These are phyloP conservation scores for Heritiera fomes DNA, from an alignment of 345 rosid species.

Conservation along the genomic window DNA sequence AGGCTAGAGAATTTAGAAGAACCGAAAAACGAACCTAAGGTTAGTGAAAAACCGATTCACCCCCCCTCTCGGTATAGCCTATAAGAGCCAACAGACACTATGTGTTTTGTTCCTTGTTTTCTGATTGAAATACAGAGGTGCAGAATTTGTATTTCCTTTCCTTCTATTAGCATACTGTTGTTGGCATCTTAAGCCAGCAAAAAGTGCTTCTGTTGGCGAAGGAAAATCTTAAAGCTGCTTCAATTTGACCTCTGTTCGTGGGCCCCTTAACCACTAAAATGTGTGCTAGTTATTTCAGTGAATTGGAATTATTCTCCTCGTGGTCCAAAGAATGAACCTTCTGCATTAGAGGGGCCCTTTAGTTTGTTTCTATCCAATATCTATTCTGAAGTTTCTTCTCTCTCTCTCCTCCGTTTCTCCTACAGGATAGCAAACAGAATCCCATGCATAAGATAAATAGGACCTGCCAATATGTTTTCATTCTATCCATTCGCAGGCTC, in stretches of 20 bases:
- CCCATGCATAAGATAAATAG: neutral
- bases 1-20: no score
- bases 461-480: neutral
- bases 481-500: neutral
- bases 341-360: neutral
- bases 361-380: neutral
- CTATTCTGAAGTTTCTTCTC: neutral
- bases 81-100: no score
- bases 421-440: neutral
- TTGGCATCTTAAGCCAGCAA: constrained; percentile 15
- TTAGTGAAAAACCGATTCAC: no score
- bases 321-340: neutral
- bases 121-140: neutral
- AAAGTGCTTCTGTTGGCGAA: neutral
- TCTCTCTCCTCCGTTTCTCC: neutral
- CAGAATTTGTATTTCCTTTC: neutral
- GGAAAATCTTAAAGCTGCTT: constrained; percentile 1
- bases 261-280: neutral
- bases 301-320: neutral
- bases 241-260: neutral
- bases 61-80: no score
- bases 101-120: neutral
- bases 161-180: neutral
- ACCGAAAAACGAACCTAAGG: no score
- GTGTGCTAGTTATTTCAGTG: neutral